Evolutionary conservation across 192 early-diverging fungal genomes (phyloP), one percentile per base, ranked within the genome.

Genomic region (Jimgerdemannia lactiflua): DNA sequence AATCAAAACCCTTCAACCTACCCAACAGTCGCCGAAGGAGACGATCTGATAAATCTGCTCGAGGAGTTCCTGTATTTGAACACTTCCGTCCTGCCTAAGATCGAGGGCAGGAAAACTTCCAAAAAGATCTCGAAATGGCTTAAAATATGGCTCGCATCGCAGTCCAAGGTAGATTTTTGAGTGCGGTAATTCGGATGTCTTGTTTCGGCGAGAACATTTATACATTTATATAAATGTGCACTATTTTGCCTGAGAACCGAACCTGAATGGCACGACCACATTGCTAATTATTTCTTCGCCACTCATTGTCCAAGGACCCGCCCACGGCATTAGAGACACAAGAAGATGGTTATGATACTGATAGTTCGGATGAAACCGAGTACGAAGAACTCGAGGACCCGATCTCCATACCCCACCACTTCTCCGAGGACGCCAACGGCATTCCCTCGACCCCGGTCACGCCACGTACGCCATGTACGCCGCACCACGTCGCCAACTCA

Each of bases 91-190:
- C 8, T 72, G 17, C 40, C 70, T 14, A 63, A 72, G 3, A 54
- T 76, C 3, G 75, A 76, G 41, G 75, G 75, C 10, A 76, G 71
- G 66, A 76, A 72, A 39, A 76, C 70, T 9, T 42, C 70, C 40
- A 76, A 76, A 65, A 76, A 76, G 44, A 76, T 76, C 70, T 18
- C 71, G 14, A 76, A 76, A 44, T 59, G 49, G 49, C 49, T 59
- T 59, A 59, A 59, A 59, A 14, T 59, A 59, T 59, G 49, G 49
- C 49, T 10, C 49, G 49, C 49, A 14, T 59, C 49, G 8, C 49
- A 59, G 14, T 59, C 49, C 49, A 59, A 59, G 49, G 49, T 59
- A 59, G 29, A 29, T 29, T 29, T 29, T 29, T 29, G 29, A 29
- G 29, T 29, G 29, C 29, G 29, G 29, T 29, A 29, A 29, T 29